Evolutionary conservation across 1,284 basidiomycete genomes (phyloP).

Genomic region (Naganishia sp.): DNA sequence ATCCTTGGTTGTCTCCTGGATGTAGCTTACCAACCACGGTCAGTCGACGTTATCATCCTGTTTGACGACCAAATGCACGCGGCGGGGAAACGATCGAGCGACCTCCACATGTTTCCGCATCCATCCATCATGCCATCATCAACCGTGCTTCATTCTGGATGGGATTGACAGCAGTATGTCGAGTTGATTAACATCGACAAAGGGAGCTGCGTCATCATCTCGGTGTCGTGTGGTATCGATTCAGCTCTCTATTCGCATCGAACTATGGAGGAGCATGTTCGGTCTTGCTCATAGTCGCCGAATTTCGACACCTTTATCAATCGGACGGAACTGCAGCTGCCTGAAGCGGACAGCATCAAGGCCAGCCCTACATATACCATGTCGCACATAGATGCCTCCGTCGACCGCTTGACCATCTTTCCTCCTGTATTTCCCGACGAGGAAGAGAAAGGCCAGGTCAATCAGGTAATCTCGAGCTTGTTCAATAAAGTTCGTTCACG

Average conservation of each 20-base stretch:
- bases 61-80: neutral
- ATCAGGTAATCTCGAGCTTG: constrained; percentile 46
- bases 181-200: constrained; percentile 2
- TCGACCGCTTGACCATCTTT: constrained; percentile 47
- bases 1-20: too few relatives aligned
- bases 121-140: neutral
- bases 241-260: neutral
- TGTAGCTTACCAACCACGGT: too few relatives aligned
- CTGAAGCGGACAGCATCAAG: neutral
- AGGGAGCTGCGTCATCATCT: neutral
- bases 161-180: neutral
- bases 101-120: constrained; percentile 1
- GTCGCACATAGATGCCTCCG: constrained; percentile 24
- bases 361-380: neutral
- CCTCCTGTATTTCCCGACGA: constrained; percentile 52
- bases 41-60: neutral
- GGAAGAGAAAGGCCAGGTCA: constrained; percentile 46
- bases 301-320: neutral
- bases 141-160: neutral
- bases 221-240: too few relatives aligned
- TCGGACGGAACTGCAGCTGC: neutral
- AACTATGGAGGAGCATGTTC: neutral
- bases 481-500: constrained; percentile 53
- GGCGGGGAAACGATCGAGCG: constrained; percentile 6
- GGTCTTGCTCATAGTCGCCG: neutral